These are phyloP conservation scores for Otatea glauca DNA, from an alignment of 176 grass and related monocot species.

Conservation along the genomic window DNA sequence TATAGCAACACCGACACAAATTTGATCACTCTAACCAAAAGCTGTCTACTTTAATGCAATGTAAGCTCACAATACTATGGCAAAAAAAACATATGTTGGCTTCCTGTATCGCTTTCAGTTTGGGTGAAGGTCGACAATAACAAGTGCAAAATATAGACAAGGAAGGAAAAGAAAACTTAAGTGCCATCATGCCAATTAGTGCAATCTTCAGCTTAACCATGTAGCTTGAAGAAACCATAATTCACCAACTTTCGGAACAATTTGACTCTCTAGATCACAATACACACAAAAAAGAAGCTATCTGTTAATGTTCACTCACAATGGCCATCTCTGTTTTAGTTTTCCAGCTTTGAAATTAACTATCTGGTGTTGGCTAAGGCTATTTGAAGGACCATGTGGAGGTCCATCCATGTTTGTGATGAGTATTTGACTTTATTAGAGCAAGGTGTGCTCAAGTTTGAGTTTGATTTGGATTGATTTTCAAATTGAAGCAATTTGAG, in stretches of 20 bases:
- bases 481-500: no score
- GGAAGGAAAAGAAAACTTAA: neutral
- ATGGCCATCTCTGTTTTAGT: neutral
- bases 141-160: no score
- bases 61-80: neutral
- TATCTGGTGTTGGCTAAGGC: neutral
- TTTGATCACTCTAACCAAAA: neutral
- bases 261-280: neutral
- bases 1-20: neutral
- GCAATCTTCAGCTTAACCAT: neutral
- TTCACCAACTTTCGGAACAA: conserved; percentile 11
- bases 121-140: no score
- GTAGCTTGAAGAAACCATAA: neutral
- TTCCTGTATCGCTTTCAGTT: neutral
- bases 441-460: no score
- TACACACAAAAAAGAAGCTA: neutral
- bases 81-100: neutral
- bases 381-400: no score
- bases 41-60: neutral
- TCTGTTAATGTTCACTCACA: neutral
- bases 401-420: no score
- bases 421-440: no score
- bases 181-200: neutral
- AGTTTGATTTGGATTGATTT: no score
- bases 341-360: neutral